These are phyloP conservation scores for Bolboschoenus planiculmis DNA, from an alignment of 176 grass and related monocot species.

Conservation along the genomic window DNA sequence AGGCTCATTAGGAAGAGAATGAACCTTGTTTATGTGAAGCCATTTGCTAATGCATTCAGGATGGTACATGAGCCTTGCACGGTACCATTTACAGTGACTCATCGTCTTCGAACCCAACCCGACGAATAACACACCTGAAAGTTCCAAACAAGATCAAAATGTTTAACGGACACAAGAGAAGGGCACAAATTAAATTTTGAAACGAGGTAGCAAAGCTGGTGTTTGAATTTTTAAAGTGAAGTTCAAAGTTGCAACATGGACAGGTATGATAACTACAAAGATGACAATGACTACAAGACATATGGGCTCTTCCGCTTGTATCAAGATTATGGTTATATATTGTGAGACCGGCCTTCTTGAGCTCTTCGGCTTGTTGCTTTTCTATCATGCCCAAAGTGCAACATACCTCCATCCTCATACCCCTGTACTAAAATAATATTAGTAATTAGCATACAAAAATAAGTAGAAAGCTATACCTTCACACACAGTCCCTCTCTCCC, in stretches of 20 bases:
- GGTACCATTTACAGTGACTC: slow-evolving; percentile 74
- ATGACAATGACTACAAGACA: background rate
- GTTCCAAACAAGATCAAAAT: slow-evolving; percentile 24
- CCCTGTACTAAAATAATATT: slow-evolving; percentile 30
- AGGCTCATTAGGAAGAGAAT: background rate
- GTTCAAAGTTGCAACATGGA: background rate
- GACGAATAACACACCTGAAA: slow-evolving; percentile 84
- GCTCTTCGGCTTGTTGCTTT: slow-evolving; percentile 86
- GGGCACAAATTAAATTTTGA: background rate
- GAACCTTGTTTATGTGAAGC: slow-evolving; percentile 98
- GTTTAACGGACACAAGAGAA: background rate
- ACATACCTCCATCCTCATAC: slow-evolving; percentile 98
- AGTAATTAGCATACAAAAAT: background rate
- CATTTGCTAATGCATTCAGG: slow-evolving; percentile 92
- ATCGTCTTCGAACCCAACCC: slow-evolving; percentile 86
- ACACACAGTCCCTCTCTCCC: no score
- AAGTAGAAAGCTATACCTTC: no score
- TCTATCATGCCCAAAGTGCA: slow-evolving; percentile 97
- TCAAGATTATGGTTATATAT: slow-evolving; percentile 98
- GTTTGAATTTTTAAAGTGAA: background rate
- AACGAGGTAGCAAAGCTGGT: background rate
- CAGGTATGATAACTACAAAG: background rate
- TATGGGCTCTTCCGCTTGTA: slow-evolving; percentile 42
- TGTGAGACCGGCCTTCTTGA: slow-evolving; percentile 94
- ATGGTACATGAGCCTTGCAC: slow-evolving; percentile 88